Evolutionary conservation across 2,329 filamentous ascomycete genomes (phyloP).

Genomic region (Colletotrichum sp.): DNA sequence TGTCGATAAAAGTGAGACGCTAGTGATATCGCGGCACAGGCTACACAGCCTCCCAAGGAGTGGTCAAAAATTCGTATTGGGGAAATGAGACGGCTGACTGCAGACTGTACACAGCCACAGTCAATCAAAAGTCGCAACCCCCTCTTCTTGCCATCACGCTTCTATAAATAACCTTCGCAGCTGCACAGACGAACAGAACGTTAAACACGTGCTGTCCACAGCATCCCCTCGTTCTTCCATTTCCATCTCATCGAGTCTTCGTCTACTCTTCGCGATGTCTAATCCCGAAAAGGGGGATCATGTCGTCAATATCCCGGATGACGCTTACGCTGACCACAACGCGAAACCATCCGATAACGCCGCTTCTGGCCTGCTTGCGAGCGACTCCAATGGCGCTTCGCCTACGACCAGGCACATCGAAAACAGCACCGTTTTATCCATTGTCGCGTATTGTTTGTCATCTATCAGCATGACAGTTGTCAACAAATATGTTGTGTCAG

Average conservation of each 20-base stretch:
- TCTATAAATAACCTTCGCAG: background rate
- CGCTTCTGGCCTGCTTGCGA: constrained; percentile 33
- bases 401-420: constrained; percentile 45
- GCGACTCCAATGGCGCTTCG: constrained; percentile 28
- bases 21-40: background rate
- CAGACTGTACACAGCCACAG: background rate
- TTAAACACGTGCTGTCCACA: background rate
- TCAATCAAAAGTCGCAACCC: background rate
- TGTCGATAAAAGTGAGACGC: background rate
- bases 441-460: constrained; percentile 88
- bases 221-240: background rate
- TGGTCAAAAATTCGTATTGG: background rate
- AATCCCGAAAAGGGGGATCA: background rate
- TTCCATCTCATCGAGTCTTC: background rate
- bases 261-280: background rate
- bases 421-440: constrained; percentile 80
- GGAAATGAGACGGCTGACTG: background rate
- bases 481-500: constrained; percentile 98
- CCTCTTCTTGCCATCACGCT: background rate
- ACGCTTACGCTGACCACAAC: background rate
- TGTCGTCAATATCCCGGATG: background rate
- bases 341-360: constrained; percentile 25
- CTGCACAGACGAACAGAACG: fast-evolving
- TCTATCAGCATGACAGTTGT: constrained; percentile 99
- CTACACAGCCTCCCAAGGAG: background rate